Conservation (phyloP, 352 stramenopile genomes). For the Phytophthora chlamydospora region DNA sequence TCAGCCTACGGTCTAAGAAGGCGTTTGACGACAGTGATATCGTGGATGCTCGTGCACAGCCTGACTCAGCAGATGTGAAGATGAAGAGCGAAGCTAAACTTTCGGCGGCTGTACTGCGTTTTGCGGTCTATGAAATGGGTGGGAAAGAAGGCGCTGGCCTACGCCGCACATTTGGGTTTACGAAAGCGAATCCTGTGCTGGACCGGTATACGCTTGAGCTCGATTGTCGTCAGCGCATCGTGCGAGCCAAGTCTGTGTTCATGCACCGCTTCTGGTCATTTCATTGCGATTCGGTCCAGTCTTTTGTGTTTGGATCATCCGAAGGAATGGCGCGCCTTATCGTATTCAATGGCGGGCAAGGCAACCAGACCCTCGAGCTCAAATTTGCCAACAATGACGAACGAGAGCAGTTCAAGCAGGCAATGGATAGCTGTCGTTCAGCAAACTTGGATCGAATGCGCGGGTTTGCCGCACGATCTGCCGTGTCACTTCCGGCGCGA, state of each 20-base stretch:
- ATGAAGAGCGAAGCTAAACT: slow-evolving; percentile 47
- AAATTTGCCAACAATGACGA: slow-evolving; percentile 81
- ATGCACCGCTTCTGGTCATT: slow-evolving; percentile 86
- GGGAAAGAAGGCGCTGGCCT: slow-evolving; percentile 62
- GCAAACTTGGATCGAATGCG: slow-evolving; percentile 51
- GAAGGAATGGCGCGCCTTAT: slow-evolving; percentile 55
- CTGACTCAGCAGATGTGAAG: slow-evolving; percentile 33
- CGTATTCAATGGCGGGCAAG: slow-evolving; percentile 60
- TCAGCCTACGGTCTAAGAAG: slow-evolving; percentile 48
- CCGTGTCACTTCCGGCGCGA: slow-evolving; percentile 28
- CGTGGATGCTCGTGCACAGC: slow-evolving; percentile 52
- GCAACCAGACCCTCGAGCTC: slow-evolving; percentile 64
- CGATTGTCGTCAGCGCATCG: slow-evolving; percentile 69
- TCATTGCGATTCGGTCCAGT: slow-evolving; percentile 70
- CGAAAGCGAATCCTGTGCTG: slow-evolving; percentile 69
- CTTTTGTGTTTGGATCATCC: slow-evolving; percentile 45
- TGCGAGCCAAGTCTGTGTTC: slow-evolving; percentile 83
- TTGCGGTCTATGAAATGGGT: slow-evolving; percentile 77
- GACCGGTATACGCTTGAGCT: slow-evolving; percentile 85
- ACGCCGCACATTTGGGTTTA: slow-evolving; percentile 68
- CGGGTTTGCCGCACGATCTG: slow-evolving; percentile 29
- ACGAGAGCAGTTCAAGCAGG: slow-evolving; percentile 64
- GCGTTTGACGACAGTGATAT: slow-evolving; percentile 88
- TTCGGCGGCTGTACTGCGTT: slow-evolving; percentile 70
- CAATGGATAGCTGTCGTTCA: slow-evolving; percentile 59